Percentiles rank a stretch among this genome's conserved stretches.
Evolutionary conservation across 495 filamentous ascomycete genomes (phyloP).

Genomic region (Tuber microsphaerosporum): DNA sequence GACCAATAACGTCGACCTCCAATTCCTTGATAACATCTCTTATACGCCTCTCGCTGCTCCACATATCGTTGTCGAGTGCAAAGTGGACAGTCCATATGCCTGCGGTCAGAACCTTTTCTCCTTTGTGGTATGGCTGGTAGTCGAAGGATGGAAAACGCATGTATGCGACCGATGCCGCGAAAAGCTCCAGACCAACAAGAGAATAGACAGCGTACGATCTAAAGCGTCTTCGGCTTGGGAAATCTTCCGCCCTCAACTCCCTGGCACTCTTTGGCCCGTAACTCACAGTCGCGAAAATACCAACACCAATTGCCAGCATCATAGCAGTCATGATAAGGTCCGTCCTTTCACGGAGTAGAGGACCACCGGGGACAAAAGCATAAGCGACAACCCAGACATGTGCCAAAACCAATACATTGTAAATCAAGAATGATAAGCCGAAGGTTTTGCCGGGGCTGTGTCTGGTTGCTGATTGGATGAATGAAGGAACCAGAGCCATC

Average conservation of each 20-base stretch:
- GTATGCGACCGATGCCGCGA: conserved; percentile 74
- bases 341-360: conserved; percentile 84
- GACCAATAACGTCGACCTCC: conserved; percentile 88
- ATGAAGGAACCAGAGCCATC: conserved; percentile 68
- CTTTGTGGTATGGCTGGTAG: conserved; percentile 79
- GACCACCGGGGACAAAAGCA: conserved; percentile 96
- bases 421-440: conserved; percentile 77
- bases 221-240: conserved; percentile 51
- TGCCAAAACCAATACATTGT: conserved; percentile 85
- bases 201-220: conserved; percentile 65
- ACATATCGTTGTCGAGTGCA: conserved; percentile 97
- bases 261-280: conserved; percentile 46
- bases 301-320: conserved; percentile 77
- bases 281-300: conserved; percentile 70
- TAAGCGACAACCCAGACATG: conserved; percentile 99
- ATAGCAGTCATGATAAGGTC: conserved; percentile 86
- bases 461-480: conserved; percentile 67
- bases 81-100: conserved; percentile 99
- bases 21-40: conserved; percentile 85
- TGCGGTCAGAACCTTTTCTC: conserved; percentile 77
- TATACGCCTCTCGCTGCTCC: conserved; percentile 90
- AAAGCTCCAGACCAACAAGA: conserved; percentile 50
- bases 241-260: conserved; percentile 40
- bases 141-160: conserved; percentile 91
- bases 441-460: conserved; percentile 71